These are phyloP conservation scores for Gnomoniopsis sp. DNA, from an alignment of 2,329 filamentous ascomycete genomes.

Conservation along the genomic window DNA sequence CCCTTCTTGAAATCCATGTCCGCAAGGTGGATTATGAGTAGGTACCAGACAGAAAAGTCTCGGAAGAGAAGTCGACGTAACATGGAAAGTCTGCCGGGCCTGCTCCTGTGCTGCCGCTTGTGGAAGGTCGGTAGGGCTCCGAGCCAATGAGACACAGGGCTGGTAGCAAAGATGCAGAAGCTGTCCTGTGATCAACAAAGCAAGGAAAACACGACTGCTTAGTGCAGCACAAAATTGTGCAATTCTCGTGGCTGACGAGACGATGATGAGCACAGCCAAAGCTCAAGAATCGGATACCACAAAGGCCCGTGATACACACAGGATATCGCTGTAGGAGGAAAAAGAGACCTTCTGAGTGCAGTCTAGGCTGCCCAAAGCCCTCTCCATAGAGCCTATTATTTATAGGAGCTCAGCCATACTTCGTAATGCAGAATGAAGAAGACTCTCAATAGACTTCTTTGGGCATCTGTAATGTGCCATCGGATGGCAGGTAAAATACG, in stretches of 20 bases:
- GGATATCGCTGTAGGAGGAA: no score
- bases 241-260: no score
- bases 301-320: no score
- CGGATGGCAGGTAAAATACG: background rate
- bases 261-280: no score
- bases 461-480: background rate
- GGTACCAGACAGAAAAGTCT: no score
- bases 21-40: no score
- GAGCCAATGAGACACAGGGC: background rate
- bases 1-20: no score
- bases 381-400: no score
- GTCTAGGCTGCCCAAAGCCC: no score
- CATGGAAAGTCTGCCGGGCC: background rate
- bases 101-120: background rate
- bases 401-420: background rate
- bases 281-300: no score
- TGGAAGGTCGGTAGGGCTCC: background rate
- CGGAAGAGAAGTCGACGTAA: no score
- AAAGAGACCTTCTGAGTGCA: no score
- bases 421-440: background rate
- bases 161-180: background rate
- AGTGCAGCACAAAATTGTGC: background rate
- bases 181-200: background rate
- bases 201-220: background rate
- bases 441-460: background rate